Conservation (phyloP, 2,329 filamentous ascomycete species). For the Claviceps humidiphila region DNA sequence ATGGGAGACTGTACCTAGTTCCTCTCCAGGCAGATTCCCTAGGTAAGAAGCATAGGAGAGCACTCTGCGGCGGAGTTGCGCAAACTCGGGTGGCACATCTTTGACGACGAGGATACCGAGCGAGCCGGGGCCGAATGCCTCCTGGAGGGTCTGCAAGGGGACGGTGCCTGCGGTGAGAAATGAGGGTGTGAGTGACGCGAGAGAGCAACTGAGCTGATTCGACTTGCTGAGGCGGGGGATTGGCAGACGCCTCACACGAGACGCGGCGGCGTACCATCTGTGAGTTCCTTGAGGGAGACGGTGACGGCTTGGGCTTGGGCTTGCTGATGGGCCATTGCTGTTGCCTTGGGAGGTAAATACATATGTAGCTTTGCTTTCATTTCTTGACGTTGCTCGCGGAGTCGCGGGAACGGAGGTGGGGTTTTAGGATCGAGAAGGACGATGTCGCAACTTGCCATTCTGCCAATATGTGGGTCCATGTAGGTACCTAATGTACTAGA, state of each 20-base stretch:
- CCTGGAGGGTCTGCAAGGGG: slow-evolving; percentile 52
- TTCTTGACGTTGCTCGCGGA: too few species aligned
- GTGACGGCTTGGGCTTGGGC: slow-evolving; percentile 42
- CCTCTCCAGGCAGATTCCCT: slow-evolving; percentile 58
- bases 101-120: slow-evolving; percentile 90
- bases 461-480: too few species aligned
- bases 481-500: too few species aligned
- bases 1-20: slow-evolving; percentile 45
- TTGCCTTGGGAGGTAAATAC: not conserved
- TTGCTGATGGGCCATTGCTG: slow-evolving; percentile 27
- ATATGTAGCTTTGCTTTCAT: not conserved
- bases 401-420: too few species aligned
- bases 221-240: too few species aligned
- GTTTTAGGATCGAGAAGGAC: too few species aligned
- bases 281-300: slow-evolving; percentile 48
- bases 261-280: slow-evolving; percentile 32
- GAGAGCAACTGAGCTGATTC: too few species aligned
- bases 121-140: slow-evolving; percentile 82
- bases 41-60: slow-evolving; percentile 84
- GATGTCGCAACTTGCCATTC: too few species aligned
- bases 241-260: too few species aligned
- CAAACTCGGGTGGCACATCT: slow-evolving; percentile 62
- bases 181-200: not conserved
- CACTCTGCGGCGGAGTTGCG: slow-evolving; percentile 55
- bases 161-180: slow-evolving; percentile 40